Conservation (phyloP, 441 rosid genomes). For the Gossypium schwendimanii region DNA sequence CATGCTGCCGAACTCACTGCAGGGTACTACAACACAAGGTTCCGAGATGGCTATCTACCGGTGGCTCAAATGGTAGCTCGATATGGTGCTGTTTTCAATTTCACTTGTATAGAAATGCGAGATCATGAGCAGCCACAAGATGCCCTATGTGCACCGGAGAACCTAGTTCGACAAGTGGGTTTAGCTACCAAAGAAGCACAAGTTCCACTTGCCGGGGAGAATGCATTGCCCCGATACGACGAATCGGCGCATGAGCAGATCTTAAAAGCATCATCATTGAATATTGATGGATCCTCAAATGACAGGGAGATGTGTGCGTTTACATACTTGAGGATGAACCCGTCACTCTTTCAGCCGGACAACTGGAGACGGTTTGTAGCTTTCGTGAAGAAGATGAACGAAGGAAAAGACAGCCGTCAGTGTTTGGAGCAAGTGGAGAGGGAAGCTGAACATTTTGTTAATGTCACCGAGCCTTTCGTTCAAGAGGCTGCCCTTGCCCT, state of each 20-base stretch:
- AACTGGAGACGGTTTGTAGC: conserved; percentile 82
- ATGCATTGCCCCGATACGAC: conserved; percentile 75
- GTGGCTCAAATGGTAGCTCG: conserved; percentile 80
- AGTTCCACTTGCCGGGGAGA: conserved; percentile 82
- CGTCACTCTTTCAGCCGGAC: conserved; percentile 55
- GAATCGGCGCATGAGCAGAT: conserved; percentile 71
- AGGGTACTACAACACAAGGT: conserved; percentile 84
- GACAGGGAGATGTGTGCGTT: conserved; percentile 80
- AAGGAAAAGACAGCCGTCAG: conserved; percentile 43
- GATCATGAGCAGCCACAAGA: conserved; percentile 90
- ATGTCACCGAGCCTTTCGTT: conserved; percentile 55
- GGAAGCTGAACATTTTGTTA: conserved; percentile 77
- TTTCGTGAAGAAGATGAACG: conserved; percentile 86
- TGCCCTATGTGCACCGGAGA: conserved; percentile 88
- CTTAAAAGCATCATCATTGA: conserved; percentile 49
- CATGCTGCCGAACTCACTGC: conserved; percentile 96
- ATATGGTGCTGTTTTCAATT: conserved; percentile 71
- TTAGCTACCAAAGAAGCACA: conserved; percentile 57
- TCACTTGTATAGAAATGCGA: conserved; percentile 88
- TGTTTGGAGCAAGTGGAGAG: conserved; percentile 80
- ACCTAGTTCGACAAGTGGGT: conserved; percentile 80
- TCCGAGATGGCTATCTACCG: conserved; percentile 76
- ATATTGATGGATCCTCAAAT: conserved; percentile 29
- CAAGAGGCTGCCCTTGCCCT: conserved; percentile 74
- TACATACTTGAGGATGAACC: conserved; percentile 86